Evolutionary conservation across 1,284 basidiomycete genomes (phyloP), one percentile per base, ranked within the genome.

Genomic region (Pseudozyma tsukubaensis): DNA sequence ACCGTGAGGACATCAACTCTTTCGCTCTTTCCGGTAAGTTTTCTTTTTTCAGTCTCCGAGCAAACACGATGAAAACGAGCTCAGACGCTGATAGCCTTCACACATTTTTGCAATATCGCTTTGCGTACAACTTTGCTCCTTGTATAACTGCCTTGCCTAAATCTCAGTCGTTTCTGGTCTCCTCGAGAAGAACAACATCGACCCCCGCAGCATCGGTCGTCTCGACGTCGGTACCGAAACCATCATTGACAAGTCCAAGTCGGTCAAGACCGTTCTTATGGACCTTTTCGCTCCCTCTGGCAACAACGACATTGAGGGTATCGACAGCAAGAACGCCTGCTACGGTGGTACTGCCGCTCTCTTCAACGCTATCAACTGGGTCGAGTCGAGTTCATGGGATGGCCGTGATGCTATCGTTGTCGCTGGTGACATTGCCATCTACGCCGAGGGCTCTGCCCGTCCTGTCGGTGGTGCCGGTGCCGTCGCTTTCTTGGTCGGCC

Each of bases 221-320:
- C 90, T 99, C 67, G 96, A 99, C 78, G 94, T 99, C 77, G 96
- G 96, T 65, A 99, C 97, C 35, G 97, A 99, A 87, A 98, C 97
- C 56, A 93, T 99, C 87, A 97, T 99, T 81, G 96, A 99, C 90
- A 99, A 99, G 88, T 96, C 94, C 71, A 99, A 99, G 87, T 94
- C 96, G 32, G 94, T 95, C 86, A 99, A 99, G 88, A 98, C 97
- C 4, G 91, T 94, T 63, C 90, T 99, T 72, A 99, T 99, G 96
- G 93, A 97, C 86, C 91, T 99, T 79, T 99, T 99, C 84, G 90
- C 91, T 48, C 89, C 89, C 60, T 89, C 91, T 39, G 96, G 94
- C 74, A 99, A 99, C 90, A 90, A 90, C 81, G 96, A 99, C 85
- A 94, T 99, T 72, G 96, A 99, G 87, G 96, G 96, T 79, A 92